phyloP scores from a whole-genome alignment of 164 flowering plant species.

The Vitis amurensis region DNA sequence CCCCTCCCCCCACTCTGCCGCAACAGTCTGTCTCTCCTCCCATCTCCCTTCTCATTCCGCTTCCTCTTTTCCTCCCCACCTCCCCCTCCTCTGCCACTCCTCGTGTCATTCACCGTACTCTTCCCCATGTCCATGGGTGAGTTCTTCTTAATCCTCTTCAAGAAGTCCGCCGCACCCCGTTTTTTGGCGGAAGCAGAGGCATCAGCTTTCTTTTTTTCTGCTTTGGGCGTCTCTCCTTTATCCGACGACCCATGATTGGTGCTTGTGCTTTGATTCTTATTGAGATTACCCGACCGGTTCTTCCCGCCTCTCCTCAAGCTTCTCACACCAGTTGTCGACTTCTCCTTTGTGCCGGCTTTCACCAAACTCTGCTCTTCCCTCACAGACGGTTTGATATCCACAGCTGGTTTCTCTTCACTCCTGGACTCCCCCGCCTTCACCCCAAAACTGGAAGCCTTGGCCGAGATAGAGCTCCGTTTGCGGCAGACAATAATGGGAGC shows the following conservation, averaged over 20 bases:
- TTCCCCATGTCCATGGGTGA: conserved; percentile 34
- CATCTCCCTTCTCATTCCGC: conserved; percentile 21
- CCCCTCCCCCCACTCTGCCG: conserved; percentile 10
- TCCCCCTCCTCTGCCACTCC: conserved; percentile 7
- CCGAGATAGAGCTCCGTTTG: conserved; percentile 56
- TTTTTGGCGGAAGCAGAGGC: conserved; percentile 40
- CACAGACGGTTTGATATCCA: conserved; percentile 16
- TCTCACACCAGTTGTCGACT: conserved; percentile 38
- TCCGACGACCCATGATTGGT: conserved; percentile 11
- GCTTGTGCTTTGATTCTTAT: conserved; percentile 16
- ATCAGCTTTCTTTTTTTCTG: conserved; percentile 19
- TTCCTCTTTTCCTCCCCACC: conserved; percentile 17
- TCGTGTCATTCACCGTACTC: conserved; percentile 16
- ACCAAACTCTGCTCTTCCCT: conserved; percentile 22
- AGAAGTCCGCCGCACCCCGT: conserved; percentile 68
- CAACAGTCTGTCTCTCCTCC: conserved; percentile 15
- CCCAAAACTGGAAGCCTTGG: conserved; percentile 18
- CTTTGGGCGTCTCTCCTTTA: conserved; percentile 17
- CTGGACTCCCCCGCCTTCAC: conserved; percentile 18
- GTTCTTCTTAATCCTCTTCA: conserved; percentile 68
- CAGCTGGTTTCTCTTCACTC: conserved; percentile 24
- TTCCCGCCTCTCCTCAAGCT: conserved; percentile 38
- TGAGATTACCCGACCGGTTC: conserved; percentile 9
- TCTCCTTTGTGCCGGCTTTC: conserved; percentile 23
- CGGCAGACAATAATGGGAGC: conserved; percentile 49